phyloP scores from a whole-genome alignment of 73 alveolate species.

The Breviolum minutum region DNA sequence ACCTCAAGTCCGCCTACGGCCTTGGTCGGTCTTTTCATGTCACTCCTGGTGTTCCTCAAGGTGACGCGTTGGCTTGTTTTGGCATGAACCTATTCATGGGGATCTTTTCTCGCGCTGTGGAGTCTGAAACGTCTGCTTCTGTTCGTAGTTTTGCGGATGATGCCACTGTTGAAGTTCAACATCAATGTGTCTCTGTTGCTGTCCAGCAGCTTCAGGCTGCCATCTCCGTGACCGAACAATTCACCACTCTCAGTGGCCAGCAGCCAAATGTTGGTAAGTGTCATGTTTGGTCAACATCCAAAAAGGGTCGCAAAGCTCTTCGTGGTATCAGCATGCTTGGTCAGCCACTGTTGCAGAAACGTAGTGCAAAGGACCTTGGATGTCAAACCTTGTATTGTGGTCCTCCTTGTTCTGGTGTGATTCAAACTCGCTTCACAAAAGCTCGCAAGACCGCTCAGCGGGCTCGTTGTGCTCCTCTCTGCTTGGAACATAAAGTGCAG shows the following conservation, averaged over 20 bases:
- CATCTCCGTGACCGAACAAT: conserved; percentile 5
- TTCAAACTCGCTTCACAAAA: background rate
- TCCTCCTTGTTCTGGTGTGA: too few relatives aligned
- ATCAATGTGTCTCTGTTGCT: background rate
- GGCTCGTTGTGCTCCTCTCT: background rate
- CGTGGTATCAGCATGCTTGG: background rate
- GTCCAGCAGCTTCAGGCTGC: background rate
- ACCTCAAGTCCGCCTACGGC: background rate
- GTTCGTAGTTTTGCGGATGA: background rate
- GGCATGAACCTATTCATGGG: conserved; percentile 20
- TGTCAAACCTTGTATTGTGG: too few relatives aligned
- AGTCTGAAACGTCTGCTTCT: background rate
- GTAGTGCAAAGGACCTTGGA: background rate
- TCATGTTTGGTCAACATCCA: background rate
- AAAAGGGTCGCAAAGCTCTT: background rate
- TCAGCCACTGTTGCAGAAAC: background rate
- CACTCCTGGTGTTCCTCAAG: background rate
- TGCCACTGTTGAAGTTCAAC: background rate
- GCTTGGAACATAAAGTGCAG: background rate
- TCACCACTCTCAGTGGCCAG: background rate
- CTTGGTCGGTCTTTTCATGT: background rate
- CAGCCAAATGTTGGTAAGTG: background rate
- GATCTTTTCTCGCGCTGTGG: background rate
- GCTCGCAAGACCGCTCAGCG: background rate
- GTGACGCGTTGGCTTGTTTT: background rate